Conservation (phyloP, 2,329 filamentous ascomycete genomes). For the Fusarium floridanum region DNA sequence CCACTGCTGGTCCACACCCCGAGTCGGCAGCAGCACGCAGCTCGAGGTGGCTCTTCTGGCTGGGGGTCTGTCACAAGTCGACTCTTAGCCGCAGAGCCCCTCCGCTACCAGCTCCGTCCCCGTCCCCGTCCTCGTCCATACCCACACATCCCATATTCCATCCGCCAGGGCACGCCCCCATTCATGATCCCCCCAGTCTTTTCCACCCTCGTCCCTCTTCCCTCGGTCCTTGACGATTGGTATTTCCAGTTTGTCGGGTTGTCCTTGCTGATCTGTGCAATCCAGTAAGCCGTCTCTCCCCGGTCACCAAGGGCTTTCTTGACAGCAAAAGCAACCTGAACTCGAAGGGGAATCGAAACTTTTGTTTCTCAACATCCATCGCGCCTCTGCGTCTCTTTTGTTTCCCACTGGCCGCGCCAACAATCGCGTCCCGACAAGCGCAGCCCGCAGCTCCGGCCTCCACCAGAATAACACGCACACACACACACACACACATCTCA, state of each 20-base stretch:
- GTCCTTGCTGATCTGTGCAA: neutral
- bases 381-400: slow-evolving; percentile 36
- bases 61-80: slow-evolving; percentile 36
- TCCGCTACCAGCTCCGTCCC: slow-evolving; percentile 21
- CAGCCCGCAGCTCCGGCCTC: slow-evolving; percentile 43
- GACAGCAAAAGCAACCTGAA: neutral
- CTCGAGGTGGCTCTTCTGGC: slow-evolving; percentile 12
- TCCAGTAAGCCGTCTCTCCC: neutral
- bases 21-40: slow-evolving; percentile 28
- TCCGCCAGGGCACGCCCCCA: slow-evolving; percentile 30
- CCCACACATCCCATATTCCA: slow-evolving; percentile 31
- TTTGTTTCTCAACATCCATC: neutral
- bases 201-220: slow-evolving; percentile 11
- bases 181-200: slow-evolving; percentile 27
- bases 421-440: slow-evolving; percentile 46
- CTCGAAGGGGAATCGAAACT: neutral
- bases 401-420: slow-evolving; percentile 38
- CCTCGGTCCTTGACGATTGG: slow-evolving; percentile 11
- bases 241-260: neutral
- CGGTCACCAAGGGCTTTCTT: neutral
- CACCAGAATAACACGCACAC: slow-evolving; percentile 27
- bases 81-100: slow-evolving; percentile 43
- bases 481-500: slow-evolving; percentile 1
- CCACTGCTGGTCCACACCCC: slow-evolving; percentile 38
- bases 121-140: slow-evolving; percentile 9